Evolutionary conservation across 2,329 filamentous ascomycete species (phyloP).

Genomic region (Colletotrichum trifolii): DNA sequence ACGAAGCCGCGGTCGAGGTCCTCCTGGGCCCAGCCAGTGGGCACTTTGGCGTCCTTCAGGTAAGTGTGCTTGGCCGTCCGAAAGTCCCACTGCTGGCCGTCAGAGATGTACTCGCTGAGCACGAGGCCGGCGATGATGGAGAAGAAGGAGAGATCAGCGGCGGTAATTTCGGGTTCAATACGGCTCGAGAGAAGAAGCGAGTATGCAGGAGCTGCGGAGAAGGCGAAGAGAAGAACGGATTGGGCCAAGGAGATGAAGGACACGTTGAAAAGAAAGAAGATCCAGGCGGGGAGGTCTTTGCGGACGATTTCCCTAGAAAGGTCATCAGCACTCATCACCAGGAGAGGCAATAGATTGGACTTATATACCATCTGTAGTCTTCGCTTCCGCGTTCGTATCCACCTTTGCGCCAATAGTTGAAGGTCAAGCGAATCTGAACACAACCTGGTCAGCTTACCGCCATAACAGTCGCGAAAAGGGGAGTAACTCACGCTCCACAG

Average conservation of each 20-base stretch:
- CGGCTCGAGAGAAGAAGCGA: conserved; percentile 79
- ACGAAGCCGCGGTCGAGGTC: conserved; percentile 93
- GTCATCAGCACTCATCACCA: conserved; percentile 32
- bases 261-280: conserved; percentile 88
- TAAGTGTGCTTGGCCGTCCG: conserved; percentile 85
- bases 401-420: conserved; percentile 96
- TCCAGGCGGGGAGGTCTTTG: conserved; percentile 67
- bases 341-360: background rate
- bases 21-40: conserved; percentile 71
- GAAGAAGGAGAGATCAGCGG: conserved; percentile 61
- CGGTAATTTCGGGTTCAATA: conserved; percentile 62
- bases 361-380: conserved; percentile 86
- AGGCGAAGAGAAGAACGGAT: conserved; percentile 81
- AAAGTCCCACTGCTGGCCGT: conserved; percentile 93
- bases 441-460: conserved; percentile 38
- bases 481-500: conserved; percentile 79
- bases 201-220: conserved; percentile 84
- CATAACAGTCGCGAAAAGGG: too few species aligned
- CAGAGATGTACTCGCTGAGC: conserved; percentile 80
- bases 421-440: conserved; percentile 80
- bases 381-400: conserved; percentile 91
- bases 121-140: conserved; percentile 61
- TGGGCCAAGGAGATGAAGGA: conserved; percentile 90
- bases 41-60: conserved; percentile 76
- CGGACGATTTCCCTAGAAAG: conserved; percentile 74